Evolutionary conservation across 106 monocot genomes (phyloP).

Genomic region (Ottelia alismoides): DNA sequence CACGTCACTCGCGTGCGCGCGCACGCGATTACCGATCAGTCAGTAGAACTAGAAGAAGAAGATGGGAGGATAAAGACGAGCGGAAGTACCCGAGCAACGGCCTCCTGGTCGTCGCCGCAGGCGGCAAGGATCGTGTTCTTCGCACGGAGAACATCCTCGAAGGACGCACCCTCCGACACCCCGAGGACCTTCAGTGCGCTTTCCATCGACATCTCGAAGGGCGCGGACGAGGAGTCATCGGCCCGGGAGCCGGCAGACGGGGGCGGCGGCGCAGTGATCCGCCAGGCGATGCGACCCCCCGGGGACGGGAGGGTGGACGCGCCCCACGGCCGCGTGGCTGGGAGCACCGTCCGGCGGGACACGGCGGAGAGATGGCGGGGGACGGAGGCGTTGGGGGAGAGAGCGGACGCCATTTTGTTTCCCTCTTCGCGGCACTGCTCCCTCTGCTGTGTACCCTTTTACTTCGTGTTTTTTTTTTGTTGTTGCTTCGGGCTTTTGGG

Average conservation of each 20-base stretch:
- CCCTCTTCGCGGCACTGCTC: not conserved
- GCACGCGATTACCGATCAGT: too few relatives aligned
- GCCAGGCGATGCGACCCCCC: constrained; percentile 2
- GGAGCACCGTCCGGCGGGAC: not conserved
- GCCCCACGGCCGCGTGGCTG: constrained; percentile 11
- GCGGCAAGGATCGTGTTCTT: constrained; percentile 57
- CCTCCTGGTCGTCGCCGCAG: constrained; percentile 69
- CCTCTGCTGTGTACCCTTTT: too few relatives aligned
- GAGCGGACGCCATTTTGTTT: not conserved
- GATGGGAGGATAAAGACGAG: not conserved
- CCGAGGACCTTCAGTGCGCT: constrained; percentile 84
- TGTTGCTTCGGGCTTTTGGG: too few relatives aligned
- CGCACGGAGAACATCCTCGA: constrained; percentile 88
- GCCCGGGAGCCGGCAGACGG: constrained; percentile 34
- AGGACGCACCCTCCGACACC: constrained; percentile 64
- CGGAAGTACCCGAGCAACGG: constrained; percentile 54
- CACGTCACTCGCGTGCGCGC: too few relatives aligned
- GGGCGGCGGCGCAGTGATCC: not conserved
- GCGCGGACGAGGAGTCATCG: constrained; percentile 60
- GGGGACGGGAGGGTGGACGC: not conserved
- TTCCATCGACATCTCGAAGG: constrained; percentile 89
- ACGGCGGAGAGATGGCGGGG: not conserved
- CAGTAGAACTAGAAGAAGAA: too few relatives aligned
- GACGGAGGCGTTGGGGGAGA: not conserved
- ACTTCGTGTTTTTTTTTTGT: too few relatives aligned